Base-by-base conservation (phyloP, 306 rosid species). In the Ammopiptanthus mongolicus region DNA sequence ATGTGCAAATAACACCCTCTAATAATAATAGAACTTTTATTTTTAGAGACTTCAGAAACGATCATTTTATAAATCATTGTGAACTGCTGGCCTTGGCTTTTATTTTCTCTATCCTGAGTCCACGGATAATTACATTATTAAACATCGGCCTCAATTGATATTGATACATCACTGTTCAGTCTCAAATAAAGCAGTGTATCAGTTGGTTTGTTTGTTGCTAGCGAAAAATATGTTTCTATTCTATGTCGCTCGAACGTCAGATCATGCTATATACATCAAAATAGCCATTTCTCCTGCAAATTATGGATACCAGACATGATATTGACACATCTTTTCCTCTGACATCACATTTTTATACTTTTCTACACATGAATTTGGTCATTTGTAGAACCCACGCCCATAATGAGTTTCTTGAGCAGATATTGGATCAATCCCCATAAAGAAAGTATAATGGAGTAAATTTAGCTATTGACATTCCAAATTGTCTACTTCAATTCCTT, bases 211-310 rank as follows among this genome's bases (percentile, higher is more conserved):
- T 3, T 29, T 29, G 50, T 31, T 31, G 78, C 50, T 13, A 31
- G 22, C 22, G 39, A 61, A 17, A 60, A 17, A 12, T 42, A 58
- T 33, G 55, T 73, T 31, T 33, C 6, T 7, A 74, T 46, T 59
- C 15, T 46, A 29, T 60, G 60, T 46, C 28, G 70, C 60, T 73
- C 48, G 6, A 73, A 60, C 78, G 60, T 73, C 19, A 28, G 42
- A 18, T 58, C 41, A 69, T 50, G 55, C 55, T 29, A 39, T 17
- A n/a, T 56, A 50, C 3, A 25, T 42, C 36, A 52, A 46, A 29
- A 12, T 47, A 48, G 53, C 10, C 28, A 36, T 48, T 62, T 61
- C 53, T 22, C 28, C 71, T 74, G 36, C 34, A 44, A 17, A 73
- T 17, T 25, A 29, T 11, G 48, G 25, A 73, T 58, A 17, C 58